A percentile compares a stretch with the other conserved stretches of the same genome.
Evolutionary conservation across 805 yeast genomes (phyloP).

Genomic region (Peterozyma xylosa): DNA sequence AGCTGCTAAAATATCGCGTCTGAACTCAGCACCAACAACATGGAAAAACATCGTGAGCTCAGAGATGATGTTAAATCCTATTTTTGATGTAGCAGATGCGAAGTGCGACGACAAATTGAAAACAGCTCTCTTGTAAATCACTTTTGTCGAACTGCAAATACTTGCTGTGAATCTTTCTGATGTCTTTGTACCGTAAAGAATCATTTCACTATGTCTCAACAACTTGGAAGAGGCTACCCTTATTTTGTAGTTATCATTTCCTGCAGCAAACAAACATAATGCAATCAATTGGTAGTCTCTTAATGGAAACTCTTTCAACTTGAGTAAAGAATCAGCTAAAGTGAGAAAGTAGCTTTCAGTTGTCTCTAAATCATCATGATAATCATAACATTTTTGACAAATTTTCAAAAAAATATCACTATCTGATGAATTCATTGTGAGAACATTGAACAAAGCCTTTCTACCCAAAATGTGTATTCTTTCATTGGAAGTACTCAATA

Average conservation of each 20-base stretch:
- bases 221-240: constrained; percentile 68
- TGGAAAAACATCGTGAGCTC: constrained; percentile 65
- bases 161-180: constrained; percentile 59
- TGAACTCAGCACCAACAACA: constrained; percentile 46
- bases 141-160: constrained; percentile 66
- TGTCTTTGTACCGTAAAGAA: constrained; percentile 44
- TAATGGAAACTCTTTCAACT: constrained; percentile 38
- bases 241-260: constrained; percentile 61
- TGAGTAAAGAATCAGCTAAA: constrained; percentile 56
- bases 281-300: constrained; percentile 64
- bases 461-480: constrained; percentile 56
- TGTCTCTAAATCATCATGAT: constrained; percentile 39
- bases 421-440: constrained; percentile 51
- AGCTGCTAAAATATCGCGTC: constrained; percentile 75
- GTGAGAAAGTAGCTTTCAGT: constrained; percentile 66
- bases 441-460: constrained; percentile 60
- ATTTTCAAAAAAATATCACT: constrained; percentile 49
- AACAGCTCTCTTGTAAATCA: constrained; percentile 81
- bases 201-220: constrained; percentile 58
- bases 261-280: constrained; percentile 70
- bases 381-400: constrained; percentile 63
- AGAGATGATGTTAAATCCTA: constrained; percentile 57
- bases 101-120: constrained; percentile 71
- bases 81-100: constrained; percentile 54
- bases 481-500: constrained; percentile 54